Evolutionary conservation across 1,139 yeast genomes (phyloP).

Genomic region (Saccharomyces hybrid): DNA sequence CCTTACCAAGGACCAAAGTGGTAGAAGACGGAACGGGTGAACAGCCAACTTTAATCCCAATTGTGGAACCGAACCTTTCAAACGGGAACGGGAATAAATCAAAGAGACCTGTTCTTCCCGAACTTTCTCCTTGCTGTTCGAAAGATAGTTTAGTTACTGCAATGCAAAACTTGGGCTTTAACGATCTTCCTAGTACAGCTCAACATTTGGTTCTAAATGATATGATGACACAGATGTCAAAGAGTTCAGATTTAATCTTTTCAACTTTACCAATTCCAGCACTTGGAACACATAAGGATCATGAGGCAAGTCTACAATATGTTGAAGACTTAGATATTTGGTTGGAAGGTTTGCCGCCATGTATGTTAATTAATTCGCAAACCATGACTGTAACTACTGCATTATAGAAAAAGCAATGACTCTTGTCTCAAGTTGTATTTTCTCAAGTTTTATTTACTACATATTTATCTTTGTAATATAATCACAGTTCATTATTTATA

Average conservation of each 20-base stretch:
- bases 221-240: constrained; percentile 60
- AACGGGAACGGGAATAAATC: constrained; percentile 6
- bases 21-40: constrained; percentile 62
- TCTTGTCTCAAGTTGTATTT: background rate
- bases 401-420: constrained; percentile 33
- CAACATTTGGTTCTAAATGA: constrained; percentile 86
- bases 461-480: background rate
- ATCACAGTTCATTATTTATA: background rate
- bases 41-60: constrained; percentile 49
- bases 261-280: constrained; percentile 87
- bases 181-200: constrained; percentile 82
- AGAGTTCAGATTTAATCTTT: constrained; percentile 61
- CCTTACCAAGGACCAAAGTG: constrained; percentile 66
- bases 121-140: constrained; percentile 25
- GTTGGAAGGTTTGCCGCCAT: constrained; percentile 77
- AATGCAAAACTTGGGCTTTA: constrained; percentile 49
- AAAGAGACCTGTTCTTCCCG: constrained; percentile 14
- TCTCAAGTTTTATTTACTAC: background rate
- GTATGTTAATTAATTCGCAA: constrained; percentile 74
- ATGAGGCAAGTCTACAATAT: constrained; percentile 63
- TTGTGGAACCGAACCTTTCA: constrained; percentile 28
- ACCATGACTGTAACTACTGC: constrained; percentile 95
- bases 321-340: constrained; percentile 70
- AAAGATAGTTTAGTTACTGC: constrained; percentile 28
- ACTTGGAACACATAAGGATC: constrained; percentile 67